Percentiles rank a stretch among this genome's conserved stretches.
These are phyloP conservation scores for Daedaleopsis nitida DNA, from an alignment of 768 basidiomycete genomes.

Conservation along the genomic window DNA sequence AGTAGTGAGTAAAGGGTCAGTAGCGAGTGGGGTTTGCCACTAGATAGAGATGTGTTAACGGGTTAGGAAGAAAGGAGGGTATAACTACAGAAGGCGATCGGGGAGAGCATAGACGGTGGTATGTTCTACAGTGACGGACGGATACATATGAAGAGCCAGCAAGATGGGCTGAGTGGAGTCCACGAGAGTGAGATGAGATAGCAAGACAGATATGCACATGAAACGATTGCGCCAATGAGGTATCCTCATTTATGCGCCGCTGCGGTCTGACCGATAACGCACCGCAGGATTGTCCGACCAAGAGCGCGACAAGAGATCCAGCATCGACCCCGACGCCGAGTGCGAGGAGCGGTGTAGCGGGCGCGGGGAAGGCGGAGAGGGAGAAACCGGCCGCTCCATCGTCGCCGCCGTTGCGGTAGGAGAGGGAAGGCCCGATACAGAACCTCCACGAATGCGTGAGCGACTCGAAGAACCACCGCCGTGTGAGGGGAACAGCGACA, in stretches of 20 bases:
- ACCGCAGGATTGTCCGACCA: conserved; percentile 1
- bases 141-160: neutral
- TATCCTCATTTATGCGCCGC: neutral
- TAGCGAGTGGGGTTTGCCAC: no score
- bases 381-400: neutral
- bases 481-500: conserved; percentile 14
- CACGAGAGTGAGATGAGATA: neutral
- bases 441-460: neutral
- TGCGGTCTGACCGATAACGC: neutral
- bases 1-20: no score
- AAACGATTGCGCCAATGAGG: neutral
- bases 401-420: neutral
- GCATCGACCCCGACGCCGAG: conserved; percentile 15
- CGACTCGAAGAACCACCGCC: neutral
- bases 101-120: neutral
- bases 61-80: neutral
- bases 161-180: neutral
- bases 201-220: no score
- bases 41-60: neutral
- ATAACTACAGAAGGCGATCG: neutral
- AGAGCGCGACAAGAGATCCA: conserved; percentile 11
- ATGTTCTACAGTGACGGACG: neutral
- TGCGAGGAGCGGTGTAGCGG: conserved; percentile 10
- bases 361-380: conserved; percentile 1
- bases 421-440: conserved; percentile 2